Conservation (phyloP, 208 protist genomes). For the Trypanosomatidae sp. region DNA sequence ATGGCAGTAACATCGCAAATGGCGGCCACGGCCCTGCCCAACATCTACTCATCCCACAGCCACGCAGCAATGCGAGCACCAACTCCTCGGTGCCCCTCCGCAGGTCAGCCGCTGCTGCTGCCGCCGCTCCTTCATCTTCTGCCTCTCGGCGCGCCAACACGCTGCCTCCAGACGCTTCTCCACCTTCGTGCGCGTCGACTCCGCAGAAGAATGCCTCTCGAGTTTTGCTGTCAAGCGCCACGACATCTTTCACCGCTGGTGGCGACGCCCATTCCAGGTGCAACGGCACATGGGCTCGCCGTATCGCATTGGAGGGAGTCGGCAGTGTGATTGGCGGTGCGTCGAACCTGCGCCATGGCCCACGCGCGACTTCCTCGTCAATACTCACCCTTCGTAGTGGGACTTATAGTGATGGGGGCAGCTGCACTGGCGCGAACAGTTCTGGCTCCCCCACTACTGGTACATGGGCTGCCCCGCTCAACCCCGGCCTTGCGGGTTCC, state of each 20-base stretch:
- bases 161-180: neutral
- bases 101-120: neutral
- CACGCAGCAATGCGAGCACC: constrained; percentile 2
- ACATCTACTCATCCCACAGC: constrained; percentile 3
- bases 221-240: neutral
- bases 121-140: neutral
- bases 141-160: constrained; percentile 2
- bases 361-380: constrained; percentile 1
- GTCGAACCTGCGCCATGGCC: constrained; percentile 4
- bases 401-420: neutral
- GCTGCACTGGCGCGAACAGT: neutral
- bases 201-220: neutral
- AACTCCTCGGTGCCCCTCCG: neutral
- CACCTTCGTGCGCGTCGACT: neutral
- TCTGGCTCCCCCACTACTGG: neutral
- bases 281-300: neutral
- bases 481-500: neutral
- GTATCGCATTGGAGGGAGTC: neutral
- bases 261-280: neutral
- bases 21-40: neutral
- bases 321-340: neutral
- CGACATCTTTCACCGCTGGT: constrained; percentile 2
- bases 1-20: neutral
- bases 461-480: neutral
- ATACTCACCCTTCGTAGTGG: neutral